A percentile compares a stretch with the other conserved stretches of the same genome.
These are phyloP conservation scores for Russula earlei DNA, from an alignment of 768 basidiomycete species.

Conservation along the genomic window DNA sequence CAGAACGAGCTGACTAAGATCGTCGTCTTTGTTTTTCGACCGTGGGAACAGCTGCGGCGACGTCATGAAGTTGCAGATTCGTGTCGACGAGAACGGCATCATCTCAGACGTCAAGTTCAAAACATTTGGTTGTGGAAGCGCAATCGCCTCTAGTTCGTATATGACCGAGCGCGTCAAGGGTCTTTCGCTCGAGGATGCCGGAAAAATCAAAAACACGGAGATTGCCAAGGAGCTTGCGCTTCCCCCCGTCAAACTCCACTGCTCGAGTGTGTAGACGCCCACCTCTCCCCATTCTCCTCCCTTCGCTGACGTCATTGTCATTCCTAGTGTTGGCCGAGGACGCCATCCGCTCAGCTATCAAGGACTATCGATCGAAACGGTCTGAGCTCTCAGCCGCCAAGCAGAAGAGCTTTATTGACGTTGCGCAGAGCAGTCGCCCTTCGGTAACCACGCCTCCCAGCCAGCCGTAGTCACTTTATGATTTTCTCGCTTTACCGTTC, in stretches of 20 bases:
- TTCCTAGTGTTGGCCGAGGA: conserved; percentile 87
- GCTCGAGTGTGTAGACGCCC: conserved; percentile 59
- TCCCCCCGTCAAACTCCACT: conserved; percentile 94
- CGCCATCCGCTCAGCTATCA: conserved; percentile 96
- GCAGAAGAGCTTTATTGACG: conserved; percentile 61
- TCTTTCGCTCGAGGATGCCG: conserved; percentile 86
- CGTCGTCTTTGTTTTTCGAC: background rate
- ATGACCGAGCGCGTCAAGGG: conserved; percentile 99
- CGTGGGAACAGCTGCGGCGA: conserved; percentile 68
- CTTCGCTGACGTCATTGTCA: background rate
- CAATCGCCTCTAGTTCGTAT: conserved; percentile 95
- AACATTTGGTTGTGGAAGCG: conserved; percentile 97
- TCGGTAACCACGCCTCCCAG: conserved; percentile 42
- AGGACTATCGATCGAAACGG: conserved; percentile 88
- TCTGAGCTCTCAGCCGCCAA: conserved; percentile 39
- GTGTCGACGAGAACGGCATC: conserved; percentile 88
- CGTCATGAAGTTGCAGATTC: conserved; percentile 99
- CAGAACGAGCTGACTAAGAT: conserved; percentile 16
- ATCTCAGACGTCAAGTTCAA: conserved; percentile 99
- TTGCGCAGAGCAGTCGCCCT: conserved; percentile 48
- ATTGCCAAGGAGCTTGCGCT: conserved; percentile 95
- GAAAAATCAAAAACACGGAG: conserved; percentile 97
- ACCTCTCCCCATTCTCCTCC: background rate
- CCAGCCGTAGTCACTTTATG: conserved; percentile 24
- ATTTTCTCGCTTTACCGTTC: background rate